Evolutionary conservation across 2,329 filamentous ascomycete species (phyloP).

Genomic region (Sporothrix dimorphospora): DNA sequence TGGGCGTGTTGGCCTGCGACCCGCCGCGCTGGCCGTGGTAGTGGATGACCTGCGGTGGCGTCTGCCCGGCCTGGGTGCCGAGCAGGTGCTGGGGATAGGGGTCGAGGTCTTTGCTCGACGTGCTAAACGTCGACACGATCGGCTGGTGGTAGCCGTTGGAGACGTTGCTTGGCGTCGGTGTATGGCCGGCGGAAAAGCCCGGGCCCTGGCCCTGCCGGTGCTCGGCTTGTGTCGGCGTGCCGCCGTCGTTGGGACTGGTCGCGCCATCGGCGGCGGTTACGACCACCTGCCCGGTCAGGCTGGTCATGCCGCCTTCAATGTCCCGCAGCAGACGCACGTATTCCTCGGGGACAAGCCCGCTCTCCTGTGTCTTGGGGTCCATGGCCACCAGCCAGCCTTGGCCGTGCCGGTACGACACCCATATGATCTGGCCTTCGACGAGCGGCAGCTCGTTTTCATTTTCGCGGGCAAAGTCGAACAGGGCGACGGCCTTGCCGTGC

Average conservation of each 20-base stretch:
- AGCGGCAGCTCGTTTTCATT: conserved; percentile 96
- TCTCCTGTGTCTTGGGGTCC: conserved; percentile 92
- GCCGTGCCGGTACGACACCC: conserved; percentile 93
- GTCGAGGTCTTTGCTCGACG: conserved; percentile 69
- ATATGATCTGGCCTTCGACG: conserved; percentile 92
- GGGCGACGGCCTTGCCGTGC: conserved; percentile 91
- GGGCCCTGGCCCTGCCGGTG: conserved; percentile 42
- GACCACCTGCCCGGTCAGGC: conserved; percentile 61
- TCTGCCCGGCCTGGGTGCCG: conserved; percentile 63
- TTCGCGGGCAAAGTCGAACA: conserved; percentile 93
- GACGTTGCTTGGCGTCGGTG: conserved; percentile 49
- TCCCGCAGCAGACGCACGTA: conserved; percentile 91
- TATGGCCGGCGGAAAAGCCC: conserved; percentile 46
- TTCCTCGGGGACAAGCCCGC: conserved; percentile 92
- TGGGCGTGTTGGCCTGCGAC: conserved; percentile 68
- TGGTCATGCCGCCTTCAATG: conserved; percentile 86
- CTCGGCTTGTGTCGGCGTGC: conserved; percentile 65
- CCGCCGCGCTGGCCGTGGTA: conserved; percentile 70
- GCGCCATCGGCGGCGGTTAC: conserved; percentile 51
- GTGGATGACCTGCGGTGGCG: conserved; percentile 67
- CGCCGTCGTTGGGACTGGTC: conserved; percentile 57
- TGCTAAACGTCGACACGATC: conserved; percentile 69
- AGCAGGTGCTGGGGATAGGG: conserved; percentile 68
- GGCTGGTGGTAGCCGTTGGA: conserved; percentile 70
- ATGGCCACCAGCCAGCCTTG: conserved; percentile 98